Evolutionary conservation across 1,139 yeast species (phyloP).

Genomic region (Taphrina deformans): DNA sequence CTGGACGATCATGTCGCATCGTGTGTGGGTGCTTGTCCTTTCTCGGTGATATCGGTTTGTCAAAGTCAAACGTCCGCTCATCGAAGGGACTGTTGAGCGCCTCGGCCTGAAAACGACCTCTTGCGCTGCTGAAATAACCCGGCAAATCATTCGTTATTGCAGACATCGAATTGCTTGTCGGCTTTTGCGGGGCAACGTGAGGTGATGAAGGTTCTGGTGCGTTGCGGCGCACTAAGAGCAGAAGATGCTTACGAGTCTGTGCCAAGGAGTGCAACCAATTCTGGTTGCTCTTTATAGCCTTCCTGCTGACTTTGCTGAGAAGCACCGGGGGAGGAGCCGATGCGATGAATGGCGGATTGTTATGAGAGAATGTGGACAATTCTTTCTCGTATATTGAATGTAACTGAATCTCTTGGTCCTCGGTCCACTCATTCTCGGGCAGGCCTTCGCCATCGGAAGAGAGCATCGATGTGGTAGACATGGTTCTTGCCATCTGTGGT

Average conservation of each 20-base stretch:
- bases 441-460: conserved; percentile 28
- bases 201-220: conserved; percentile 29
- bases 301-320: conserved; percentile 17
- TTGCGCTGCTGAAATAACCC: conserved; percentile 7
- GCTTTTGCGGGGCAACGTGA: conserved; percentile 21
- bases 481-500: conserved; percentile 24
- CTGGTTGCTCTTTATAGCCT: conserved; percentile 20
- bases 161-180: conserved; percentile 16
- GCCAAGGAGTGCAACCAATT: conserved; percentile 27
- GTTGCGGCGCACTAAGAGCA: conserved; percentile 22
- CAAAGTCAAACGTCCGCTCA: conserved; percentile 29
- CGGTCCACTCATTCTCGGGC: conserved; percentile 19
- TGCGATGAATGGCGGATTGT: conserved; percentile 28
- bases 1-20: conserved; percentile 2
- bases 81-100: conserved; percentile 27
- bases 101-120: conserved; percentile 4
- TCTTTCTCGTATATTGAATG: conserved; percentile 15
- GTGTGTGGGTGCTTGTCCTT: conserved; percentile 1
- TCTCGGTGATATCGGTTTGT: conserved; percentile 22
- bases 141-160: conserved; percentile 18
- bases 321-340: conserved; percentile 29
- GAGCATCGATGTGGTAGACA: conserved; percentile 31
- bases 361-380: conserved; percentile 23
- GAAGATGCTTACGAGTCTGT: conserved; percentile 27
- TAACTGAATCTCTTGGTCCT: conserved; percentile 15